A percentile compares a stretch with the other conserved stretches of the same genome.
Evolutionary conservation across 228 moss, liverwort and hornwort species (phyloP).

Genomic region (Sphagnum fallax): DNA sequence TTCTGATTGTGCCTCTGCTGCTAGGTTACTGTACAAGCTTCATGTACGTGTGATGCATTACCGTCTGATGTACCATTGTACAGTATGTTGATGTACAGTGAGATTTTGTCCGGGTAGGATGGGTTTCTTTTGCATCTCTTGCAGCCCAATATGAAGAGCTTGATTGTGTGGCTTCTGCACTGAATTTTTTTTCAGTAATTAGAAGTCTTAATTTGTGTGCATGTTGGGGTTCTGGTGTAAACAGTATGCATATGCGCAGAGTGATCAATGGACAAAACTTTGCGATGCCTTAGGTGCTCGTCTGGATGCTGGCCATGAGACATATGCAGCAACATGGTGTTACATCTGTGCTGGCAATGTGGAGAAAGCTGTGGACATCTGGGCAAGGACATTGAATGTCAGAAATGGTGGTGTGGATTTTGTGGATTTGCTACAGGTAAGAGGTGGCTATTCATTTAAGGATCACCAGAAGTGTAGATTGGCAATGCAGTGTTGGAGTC

Average conservation of each 20-base stretch:
- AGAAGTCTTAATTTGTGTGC: too few species aligned
- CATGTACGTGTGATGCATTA: too few species aligned
- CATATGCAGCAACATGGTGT: constrained; percentile 85
- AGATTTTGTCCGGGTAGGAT: too few species aligned
- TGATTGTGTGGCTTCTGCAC: too few species aligned
- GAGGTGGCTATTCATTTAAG: neutral
- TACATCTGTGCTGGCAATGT: constrained; percentile 98
- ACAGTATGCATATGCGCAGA: constrained; percentile 53
- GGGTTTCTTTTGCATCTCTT: too few species aligned
- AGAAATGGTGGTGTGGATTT: constrained; percentile 71
- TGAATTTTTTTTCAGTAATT: too few species aligned
- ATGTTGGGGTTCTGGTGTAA: neutral
- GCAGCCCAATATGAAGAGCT: too few species aligned
- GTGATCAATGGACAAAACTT: constrained; percentile 87
- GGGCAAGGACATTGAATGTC: constrained; percentile 75
- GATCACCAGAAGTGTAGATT: neutral
- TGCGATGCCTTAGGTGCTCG: constrained; percentile 88
- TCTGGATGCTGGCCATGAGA: constrained; percentile 62
- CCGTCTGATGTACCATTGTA: too few species aligned
- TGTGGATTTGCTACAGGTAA: constrained; percentile 82
- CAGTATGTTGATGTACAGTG: too few species aligned
- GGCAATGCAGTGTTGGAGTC: too few species aligned
- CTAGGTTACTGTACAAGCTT: constrained; percentile 1
- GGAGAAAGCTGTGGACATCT: constrained; percentile 85
- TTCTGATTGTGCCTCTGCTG: neutral